phyloP scores from a whole-genome alignment of 1,284 basidiomycete species.

The Cutaneotrichosporon sp. region DNA sequence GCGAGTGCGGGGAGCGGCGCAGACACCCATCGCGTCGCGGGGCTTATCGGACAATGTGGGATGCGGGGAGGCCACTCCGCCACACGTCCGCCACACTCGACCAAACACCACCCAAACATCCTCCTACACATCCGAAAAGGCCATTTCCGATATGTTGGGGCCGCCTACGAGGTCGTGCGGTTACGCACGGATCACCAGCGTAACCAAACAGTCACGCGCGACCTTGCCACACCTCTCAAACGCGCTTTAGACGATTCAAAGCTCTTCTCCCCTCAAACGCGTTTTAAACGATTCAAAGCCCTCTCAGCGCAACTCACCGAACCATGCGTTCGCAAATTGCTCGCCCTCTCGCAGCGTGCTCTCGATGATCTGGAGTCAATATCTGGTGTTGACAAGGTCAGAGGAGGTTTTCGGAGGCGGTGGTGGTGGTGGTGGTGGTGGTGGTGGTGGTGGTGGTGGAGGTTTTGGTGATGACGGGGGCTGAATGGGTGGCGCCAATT shows the following conservation, averaged over 20 bases:
- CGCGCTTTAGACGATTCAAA: neutral
- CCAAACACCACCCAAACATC: too few relatives aligned
- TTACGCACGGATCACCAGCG: neutral
- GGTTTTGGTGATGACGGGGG: too few relatives aligned
- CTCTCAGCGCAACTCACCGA: conserved; percentile 13
- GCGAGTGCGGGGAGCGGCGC: neutral
- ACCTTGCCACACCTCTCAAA: neutral
- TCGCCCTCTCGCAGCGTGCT: conserved; percentile 96
- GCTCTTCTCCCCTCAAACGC: neutral
- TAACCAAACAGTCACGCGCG: neutral
- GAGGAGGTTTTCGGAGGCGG: neutral
- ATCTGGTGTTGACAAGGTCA: neutral
- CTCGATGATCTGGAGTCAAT: conserved; percentile 73
- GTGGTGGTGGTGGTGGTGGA: conserved; percentile 3
- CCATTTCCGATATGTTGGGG: too few relatives aligned
- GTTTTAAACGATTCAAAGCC: neutral
- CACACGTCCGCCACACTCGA: too few relatives aligned
- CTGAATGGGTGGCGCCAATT: too few relatives aligned
- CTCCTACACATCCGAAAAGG: too few relatives aligned
- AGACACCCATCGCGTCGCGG: too few relatives aligned
- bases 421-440: conserved; percentile 5
- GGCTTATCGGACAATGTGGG: too few relatives aligned
- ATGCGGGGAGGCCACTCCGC: too few relatives aligned
- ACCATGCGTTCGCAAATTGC: conserved; percentile 94
- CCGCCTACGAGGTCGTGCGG: neutral